phyloP scores from a whole-genome alignment of 768 basidiomycete species.

The Hygrophorus pudorinus region DNA sequence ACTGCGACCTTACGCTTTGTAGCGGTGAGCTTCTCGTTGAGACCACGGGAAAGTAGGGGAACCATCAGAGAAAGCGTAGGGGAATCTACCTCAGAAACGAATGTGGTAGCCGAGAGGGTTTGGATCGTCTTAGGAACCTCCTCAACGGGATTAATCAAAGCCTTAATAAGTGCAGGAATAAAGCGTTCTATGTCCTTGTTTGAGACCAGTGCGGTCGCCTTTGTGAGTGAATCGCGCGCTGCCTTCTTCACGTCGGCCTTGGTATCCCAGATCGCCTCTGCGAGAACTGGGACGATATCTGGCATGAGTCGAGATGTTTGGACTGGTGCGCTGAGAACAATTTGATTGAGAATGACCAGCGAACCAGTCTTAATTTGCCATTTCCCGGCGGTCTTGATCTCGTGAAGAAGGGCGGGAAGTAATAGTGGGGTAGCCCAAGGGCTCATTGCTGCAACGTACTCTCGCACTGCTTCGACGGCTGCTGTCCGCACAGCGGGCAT shows the following conservation, averaged over 20 bases:
- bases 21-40: slow-evolving; percentile 88
- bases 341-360: slow-evolving; percentile 73
- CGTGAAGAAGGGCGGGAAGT: slow-evolving; percentile 81
- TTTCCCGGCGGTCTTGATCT: slow-evolving; percentile 93
- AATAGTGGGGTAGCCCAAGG: slow-evolving; percentile 79
- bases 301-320: slow-evolving; percentile 89
- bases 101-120: slow-evolving; percentile 96
- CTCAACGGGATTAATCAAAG: slow-evolving; percentile 97
- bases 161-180: slow-evolving; percentile 96
- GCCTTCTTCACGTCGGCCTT: slow-evolving; percentile 99
- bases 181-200: slow-evolving; percentile 98
- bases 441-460: slow-evolving; percentile 70
- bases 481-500: slow-evolving; percentile 79
- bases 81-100: slow-evolving; percentile 99
- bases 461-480: slow-evolving; percentile 74
- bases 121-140: slow-evolving; percentile 94
- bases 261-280: slow-evolving; percentile 98
- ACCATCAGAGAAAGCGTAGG: slow-evolving; percentile 97
- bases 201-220: slow-evolving; percentile 87
- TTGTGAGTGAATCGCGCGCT: slow-evolving; percentile 88
- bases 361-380: slow-evolving; percentile 95
- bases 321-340: slow-evolving; percentile 70
- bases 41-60: slow-evolving; percentile 88
- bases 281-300: slow-evolving; percentile 87
- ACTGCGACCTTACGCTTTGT: slow-evolving; percentile 98